Evolutionary conservation across 306 rosid species (phyloP).

Genomic region (Coriaria nepalensis): DNA sequence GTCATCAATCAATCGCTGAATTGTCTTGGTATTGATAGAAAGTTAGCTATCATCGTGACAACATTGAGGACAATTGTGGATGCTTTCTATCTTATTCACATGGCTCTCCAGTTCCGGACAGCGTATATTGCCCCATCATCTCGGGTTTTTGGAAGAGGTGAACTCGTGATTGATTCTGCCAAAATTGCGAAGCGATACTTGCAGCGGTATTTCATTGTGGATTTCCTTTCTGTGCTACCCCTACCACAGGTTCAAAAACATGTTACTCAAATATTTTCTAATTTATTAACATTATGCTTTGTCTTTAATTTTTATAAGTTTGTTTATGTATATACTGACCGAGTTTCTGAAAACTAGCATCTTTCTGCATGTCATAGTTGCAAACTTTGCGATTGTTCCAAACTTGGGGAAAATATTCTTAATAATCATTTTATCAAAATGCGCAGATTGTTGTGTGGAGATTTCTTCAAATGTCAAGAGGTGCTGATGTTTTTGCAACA

Average conservation of each 20-base stretch:
- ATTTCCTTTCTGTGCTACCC: slow-evolving; percentile 74
- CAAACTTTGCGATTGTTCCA: too few relatives aligned
- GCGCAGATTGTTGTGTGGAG: slow-evolving; percentile 88
- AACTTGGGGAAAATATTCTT: neutral
- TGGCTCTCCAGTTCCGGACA: slow-evolving; percentile 95
- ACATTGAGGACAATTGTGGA: slow-evolving; percentile 77
- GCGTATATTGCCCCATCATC: slow-evolving; percentile 98
- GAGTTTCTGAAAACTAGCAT: too few relatives aligned
- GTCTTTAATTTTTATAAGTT: neutral
- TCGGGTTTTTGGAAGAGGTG: slow-evolving; percentile 98
- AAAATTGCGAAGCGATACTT: slow-evolving; percentile 85
- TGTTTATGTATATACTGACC: too few relatives aligned
- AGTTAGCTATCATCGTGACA: slow-evolving; percentile 60
- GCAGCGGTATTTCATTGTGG: slow-evolving; percentile 62
- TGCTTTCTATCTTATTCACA: slow-evolving; percentile 75
- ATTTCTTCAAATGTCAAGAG: slow-evolving; percentile 64
- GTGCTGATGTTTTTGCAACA: slow-evolving; percentile 72
- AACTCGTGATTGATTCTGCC: slow-evolving; percentile 85
- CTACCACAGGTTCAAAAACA: slow-evolving; percentile 73
- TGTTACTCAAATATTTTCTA: slow-evolving; percentile 9
- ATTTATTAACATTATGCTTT: slow-evolving; percentile 4
- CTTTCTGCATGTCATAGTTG: neutral
- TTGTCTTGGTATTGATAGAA: slow-evolving; percentile 77
- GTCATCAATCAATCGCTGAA: slow-evolving; percentile 38
- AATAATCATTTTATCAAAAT: slow-evolving; percentile 8